phyloP scores from a whole-genome alignment of 805 yeast species.

The Yarrowia sp. region DNA sequence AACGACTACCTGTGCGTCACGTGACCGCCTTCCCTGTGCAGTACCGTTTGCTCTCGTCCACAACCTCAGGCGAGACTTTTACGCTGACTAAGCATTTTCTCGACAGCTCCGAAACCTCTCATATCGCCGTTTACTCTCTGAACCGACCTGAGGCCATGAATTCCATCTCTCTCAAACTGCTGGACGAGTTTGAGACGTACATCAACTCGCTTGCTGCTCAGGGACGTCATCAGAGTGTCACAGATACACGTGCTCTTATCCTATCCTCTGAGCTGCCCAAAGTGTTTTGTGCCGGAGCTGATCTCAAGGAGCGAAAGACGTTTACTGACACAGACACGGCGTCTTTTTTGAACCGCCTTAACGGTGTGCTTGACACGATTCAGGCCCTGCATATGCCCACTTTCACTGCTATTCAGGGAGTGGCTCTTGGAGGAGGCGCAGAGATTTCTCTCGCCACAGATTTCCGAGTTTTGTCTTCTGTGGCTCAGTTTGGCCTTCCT shows the following conservation, averaged over 20 bases:
- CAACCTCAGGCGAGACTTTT: not conserved
- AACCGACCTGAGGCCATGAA: slow-evolving; percentile 40
- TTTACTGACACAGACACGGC: slow-evolving; percentile 36
- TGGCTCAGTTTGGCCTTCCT: slow-evolving; percentile 45
- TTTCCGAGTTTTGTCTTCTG: slow-evolving; percentile 41
- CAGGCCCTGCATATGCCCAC: slow-evolving; percentile 42
- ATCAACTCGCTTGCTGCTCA: slow-evolving; percentile 32
- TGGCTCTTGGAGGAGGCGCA: slow-evolving; percentile 48
- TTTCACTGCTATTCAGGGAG: slow-evolving; percentile 47
- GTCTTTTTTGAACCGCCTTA: slow-evolving; percentile 35
- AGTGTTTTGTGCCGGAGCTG: slow-evolving; percentile 38
- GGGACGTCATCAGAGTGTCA: slow-evolving; percentile 29
- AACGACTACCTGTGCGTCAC: not conserved
- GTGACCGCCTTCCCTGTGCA: not conserved
- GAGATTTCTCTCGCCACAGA: slow-evolving; percentile 46
- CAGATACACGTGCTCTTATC: slow-evolving; percentile 34
- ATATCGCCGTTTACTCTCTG: slow-evolving; percentile 34
- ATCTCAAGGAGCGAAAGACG: slow-evolving; percentile 40
- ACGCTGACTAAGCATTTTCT: slow-evolving; percentile 18
- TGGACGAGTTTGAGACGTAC: slow-evolving; percentile 34
- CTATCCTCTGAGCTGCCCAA: slow-evolving; percentile 33
- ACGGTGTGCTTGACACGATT: slow-evolving; percentile 38
- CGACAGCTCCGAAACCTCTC: not conserved
- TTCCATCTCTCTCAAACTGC: slow-evolving; percentile 36
- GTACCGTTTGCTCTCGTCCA: not conserved